Evolutionary conservation across 2,329 filamentous ascomycete genomes (phyloP), one percentile per base, ranked within the genome.

Genomic region (Fusarium citri): DNA sequence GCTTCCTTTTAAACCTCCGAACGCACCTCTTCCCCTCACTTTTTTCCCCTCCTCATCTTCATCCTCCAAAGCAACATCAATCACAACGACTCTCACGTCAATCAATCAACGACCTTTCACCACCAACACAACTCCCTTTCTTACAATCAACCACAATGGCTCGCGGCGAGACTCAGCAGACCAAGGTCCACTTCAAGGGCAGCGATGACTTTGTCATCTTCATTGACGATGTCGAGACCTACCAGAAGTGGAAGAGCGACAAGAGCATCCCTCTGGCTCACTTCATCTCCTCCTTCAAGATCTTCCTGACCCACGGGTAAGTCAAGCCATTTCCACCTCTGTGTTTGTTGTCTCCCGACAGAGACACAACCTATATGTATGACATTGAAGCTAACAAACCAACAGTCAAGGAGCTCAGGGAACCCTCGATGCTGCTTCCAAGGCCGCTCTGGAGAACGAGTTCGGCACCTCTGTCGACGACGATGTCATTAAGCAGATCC

Each of bases 291-390:
- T 87, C 92, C 10, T 98, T 93, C 86, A 93, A 97, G 86, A 86
- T 99, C 77, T 97, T 97, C 77, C 84, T 92, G 45, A 97, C 94
- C 37, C 92, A 97, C 85, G 92, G 91, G 94, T 98, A 87, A 72
- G 61, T 48, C 43, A 62, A 83, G 92, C 84, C 49, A 53, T 71
- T 63, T 55, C 73, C 59, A 49, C 56, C 59, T 56, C 47, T 23
- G 11, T 41, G 55, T 34, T 58, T 55, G 6, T 23, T 45, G 41
- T n/a, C n/a, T 42, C 15, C 25, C 49, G 14, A 10, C 18, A 31
- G 31, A 22, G 45, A 28, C 59, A 41, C n/a, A 6, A 4, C 8
- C 16, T 22, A 40, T 11, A n/a, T 46, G 3, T 12, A 28, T 23
- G 11, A n/a, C 20, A 46, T 16, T 22, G 10, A 25, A 37, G 55